Evolutionary conservation across 345 rosid species (phyloP).

Genomic region (Euphorbia peplus): DNA sequence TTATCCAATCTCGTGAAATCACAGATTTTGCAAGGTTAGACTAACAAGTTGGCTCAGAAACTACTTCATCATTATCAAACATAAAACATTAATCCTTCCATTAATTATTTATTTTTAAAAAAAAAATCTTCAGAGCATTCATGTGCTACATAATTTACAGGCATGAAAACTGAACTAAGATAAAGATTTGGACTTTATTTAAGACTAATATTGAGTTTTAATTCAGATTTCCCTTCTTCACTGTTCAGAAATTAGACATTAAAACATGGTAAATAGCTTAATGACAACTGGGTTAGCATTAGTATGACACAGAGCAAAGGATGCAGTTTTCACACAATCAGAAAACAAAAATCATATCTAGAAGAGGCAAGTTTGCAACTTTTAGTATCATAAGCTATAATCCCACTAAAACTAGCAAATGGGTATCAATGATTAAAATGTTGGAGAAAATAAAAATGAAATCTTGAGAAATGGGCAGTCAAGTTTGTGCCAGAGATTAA

Average conservation of each 20-base stretch:
- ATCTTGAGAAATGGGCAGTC: background rate
- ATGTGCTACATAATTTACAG: slow-evolving; percentile 2
- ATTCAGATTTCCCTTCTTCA: background rate
- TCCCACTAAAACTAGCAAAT: background rate
- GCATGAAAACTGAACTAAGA: slow-evolving; percentile 2
- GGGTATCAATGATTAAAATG: background rate
- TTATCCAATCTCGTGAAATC: slow-evolving; percentile 46
- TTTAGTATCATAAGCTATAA: background rate
- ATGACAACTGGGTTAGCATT: background rate
- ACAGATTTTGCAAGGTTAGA: slow-evolving; percentile 33
- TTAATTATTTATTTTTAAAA: no score
- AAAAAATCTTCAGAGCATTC: background rate
- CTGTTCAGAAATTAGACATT: background rate
- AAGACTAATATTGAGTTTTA: background rate
- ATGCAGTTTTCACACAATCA: background rate
- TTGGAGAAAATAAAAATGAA: background rate
- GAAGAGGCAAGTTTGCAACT: slow-evolving; percentile 12
- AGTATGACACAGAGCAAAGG: background rate
- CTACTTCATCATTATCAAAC: slow-evolving; percentile 5
- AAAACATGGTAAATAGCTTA: background rate
- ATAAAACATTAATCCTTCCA: slow-evolving; percentile 13
- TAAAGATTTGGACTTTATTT: background rate
- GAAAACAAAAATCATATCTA: background rate
- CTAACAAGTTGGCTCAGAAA: slow-evolving; percentile 21
- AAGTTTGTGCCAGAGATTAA: background rate